Percentiles rank a stretch among this genome's conserved stretches.
These are phyloP conservation scores for Diaporthe batatas DNA, from an alignment of 2,329 filamentous ascomycete genomes.

Conservation along the genomic window DNA sequence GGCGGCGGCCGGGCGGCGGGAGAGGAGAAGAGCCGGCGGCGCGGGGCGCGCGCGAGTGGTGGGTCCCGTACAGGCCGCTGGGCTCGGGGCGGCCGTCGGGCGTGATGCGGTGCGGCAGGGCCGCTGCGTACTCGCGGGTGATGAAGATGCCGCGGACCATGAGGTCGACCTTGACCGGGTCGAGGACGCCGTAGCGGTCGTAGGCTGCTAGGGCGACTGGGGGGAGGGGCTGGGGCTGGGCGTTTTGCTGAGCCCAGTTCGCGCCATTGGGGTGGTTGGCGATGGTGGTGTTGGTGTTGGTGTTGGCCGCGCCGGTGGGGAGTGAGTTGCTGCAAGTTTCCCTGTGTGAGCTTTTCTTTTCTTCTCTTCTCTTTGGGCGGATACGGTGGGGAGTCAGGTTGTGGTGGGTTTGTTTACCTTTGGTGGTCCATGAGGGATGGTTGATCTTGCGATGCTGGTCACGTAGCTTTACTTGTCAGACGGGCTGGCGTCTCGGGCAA, in stretches of 20 bases:
- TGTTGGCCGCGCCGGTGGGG: no score
- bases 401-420: background rate
- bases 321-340: no score
- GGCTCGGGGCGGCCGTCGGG: background rate
- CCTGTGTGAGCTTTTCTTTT: background rate
- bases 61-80: background rate
- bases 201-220: slow-evolving; percentile 12
- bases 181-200: slow-evolving; percentile 23
- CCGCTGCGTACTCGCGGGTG: slow-evolving; percentile 5
- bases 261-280: background rate
- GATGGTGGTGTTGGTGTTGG: no score
- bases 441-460: background rate
- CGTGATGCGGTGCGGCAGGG: background rate
- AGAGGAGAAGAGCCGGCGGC: no score
- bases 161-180: slow-evolving; percentile 16
- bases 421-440: background rate
- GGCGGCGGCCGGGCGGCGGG: no score
- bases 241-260: no score
- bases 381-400: no score
- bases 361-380: no score
- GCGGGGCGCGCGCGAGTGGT: background rate
- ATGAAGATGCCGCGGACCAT: slow-evolving; percentile 20
- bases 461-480: background rate
- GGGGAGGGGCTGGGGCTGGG: background rate
- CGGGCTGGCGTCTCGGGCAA: no score